These are phyloP conservation scores for Aspergillus melleus DNA, from an alignment of 2,329 filamentous ascomycete species.

Conservation along the genomic window DNA sequence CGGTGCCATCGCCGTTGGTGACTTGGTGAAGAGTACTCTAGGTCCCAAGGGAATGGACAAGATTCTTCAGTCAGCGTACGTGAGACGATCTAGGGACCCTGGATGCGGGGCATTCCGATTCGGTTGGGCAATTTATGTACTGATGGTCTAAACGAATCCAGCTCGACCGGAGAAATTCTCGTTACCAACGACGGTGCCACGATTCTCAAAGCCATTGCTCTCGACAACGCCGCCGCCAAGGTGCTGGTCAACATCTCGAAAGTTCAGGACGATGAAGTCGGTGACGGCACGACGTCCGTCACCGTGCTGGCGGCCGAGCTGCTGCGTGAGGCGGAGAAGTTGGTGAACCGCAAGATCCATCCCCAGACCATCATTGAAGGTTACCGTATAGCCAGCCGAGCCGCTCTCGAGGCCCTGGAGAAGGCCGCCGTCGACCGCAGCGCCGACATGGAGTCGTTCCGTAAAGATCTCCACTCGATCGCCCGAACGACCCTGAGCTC, in stretches of 20 bases:
- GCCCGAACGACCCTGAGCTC: conserved; percentile 95
- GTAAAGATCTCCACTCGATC: conserved; percentile 85
- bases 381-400: conserved; percentile 92
- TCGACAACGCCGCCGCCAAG: conserved; percentile 97
- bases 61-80: conserved; percentile 91
- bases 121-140: conserved; percentile 13
- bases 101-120: conserved; percentile 15
- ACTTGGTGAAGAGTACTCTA: conserved; percentile 94
- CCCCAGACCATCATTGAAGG: conserved; percentile 99
- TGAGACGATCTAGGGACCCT: conserved; percentile 26
- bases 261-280: conserved; percentile 98
- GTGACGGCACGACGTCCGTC: conserved; percentile 97
- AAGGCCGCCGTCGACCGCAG: conserved; percentile 87
- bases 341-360: conserved; percentile 98
- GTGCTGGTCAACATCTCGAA: conserved; percentile 99
- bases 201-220: conserved; percentile 95
- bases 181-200: conserved; percentile 99
- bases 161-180: conserved; percentile 94
- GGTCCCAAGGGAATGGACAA: conserved; percentile 99
- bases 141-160: conserved; percentile 34
- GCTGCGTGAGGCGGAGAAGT: conserved; percentile 91
- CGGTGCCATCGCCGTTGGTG: conserved; percentile 94
- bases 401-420: conserved; percentile 81
- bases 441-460: conserved; percentile 78
- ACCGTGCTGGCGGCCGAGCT: conserved; percentile 93